Conservation (phyloP, 2,329 filamentous ascomycete species). For the Elsinoe fawcettii region DNA sequence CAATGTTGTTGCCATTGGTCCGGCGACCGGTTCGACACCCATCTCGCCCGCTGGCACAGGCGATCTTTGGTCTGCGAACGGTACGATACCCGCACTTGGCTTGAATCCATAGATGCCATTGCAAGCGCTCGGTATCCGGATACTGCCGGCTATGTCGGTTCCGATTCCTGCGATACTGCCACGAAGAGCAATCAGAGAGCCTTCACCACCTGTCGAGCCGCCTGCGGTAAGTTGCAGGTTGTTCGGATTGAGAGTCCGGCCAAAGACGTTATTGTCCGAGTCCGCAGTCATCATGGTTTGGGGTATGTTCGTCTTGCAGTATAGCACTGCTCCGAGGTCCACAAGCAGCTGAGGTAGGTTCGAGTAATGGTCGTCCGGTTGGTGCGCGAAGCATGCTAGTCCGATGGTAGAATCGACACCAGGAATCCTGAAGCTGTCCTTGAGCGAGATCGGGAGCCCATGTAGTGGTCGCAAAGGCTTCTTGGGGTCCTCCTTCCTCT, state of each 20-base stretch:
- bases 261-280: conserved; percentile 33
- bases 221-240: conserved; percentile 55
- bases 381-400: conserved; percentile 41
- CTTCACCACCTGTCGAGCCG: conserved; percentile 60
- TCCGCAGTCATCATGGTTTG: conserved; percentile 34
- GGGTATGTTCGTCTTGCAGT: conserved; percentile 48
- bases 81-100: conserved; percentile 18
- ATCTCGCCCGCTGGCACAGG: conserved; percentile 10
- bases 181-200: conserved; percentile 50
- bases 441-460: conserved; percentile 49
- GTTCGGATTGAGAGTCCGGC: conserved; percentile 51
- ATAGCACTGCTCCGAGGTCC: conserved; percentile 41
- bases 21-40: conserved; percentile 21
- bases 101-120: conserved; percentile 30
- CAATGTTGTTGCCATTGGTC: conserved; percentile 25
- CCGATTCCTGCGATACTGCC: conserved; percentile 54
- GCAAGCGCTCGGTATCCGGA: conserved; percentile 83
- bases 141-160: conserved; percentile 53
- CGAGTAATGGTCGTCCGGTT: conserved; percentile 26
- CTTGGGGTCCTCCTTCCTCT: conserved; percentile 20
- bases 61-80: conserved; percentile 14
- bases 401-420: conserved; percentile 52
- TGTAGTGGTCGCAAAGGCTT: conserved; percentile 33
- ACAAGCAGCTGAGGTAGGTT: conserved; percentile 32
- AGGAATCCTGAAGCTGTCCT: conserved; percentile 56